Conservation (phyloP, 179 eudicot species). For the Spergularia azorica region DNA sequence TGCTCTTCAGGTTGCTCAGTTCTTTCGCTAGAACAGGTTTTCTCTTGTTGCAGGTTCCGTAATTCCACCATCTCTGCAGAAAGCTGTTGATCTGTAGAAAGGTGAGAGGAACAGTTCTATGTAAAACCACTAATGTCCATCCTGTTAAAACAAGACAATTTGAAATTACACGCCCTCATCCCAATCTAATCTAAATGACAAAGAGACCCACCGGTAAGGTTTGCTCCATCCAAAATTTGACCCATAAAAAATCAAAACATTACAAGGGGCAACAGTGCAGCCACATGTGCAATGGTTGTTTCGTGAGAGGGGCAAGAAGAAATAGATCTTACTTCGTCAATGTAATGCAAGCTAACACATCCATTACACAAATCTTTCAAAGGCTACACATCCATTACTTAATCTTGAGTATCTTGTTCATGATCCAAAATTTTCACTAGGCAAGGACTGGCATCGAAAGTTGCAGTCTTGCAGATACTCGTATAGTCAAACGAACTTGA, state of each 20-base stretch:
- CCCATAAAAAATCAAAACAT: background rate
- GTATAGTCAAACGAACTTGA: too few relatives aligned
- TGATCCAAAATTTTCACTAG: too few relatives aligned
- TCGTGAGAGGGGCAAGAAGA: too few relatives aligned
- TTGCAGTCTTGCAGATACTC: too few relatives aligned
- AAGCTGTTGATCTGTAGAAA: conserved; percentile 54
- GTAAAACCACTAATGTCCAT: background rate
- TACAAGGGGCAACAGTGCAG: too few relatives aligned
- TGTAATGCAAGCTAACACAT: too few relatives aligned
- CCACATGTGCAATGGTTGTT: background rate
- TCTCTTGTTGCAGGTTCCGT: conserved; percentile 39
- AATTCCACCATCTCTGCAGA: conserved; percentile 56
- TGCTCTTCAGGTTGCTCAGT: conserved; percentile 35
- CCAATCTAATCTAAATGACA: background rate
- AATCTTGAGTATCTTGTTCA: too few relatives aligned
- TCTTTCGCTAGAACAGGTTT: conserved; percentile 26
- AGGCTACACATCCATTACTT: too few relatives aligned
- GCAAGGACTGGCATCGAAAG: too few relatives aligned
- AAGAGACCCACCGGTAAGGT: background rate
- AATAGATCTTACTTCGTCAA: too few relatives aligned
- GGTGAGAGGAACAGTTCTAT: background rate
- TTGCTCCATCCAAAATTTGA: background rate
- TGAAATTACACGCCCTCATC: background rate
- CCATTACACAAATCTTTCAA: too few relatives aligned
- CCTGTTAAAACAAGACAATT: background rate